Base-by-base conservation (phyloP, 805 yeast species). In the Yarrowia hollandica region DNA sequence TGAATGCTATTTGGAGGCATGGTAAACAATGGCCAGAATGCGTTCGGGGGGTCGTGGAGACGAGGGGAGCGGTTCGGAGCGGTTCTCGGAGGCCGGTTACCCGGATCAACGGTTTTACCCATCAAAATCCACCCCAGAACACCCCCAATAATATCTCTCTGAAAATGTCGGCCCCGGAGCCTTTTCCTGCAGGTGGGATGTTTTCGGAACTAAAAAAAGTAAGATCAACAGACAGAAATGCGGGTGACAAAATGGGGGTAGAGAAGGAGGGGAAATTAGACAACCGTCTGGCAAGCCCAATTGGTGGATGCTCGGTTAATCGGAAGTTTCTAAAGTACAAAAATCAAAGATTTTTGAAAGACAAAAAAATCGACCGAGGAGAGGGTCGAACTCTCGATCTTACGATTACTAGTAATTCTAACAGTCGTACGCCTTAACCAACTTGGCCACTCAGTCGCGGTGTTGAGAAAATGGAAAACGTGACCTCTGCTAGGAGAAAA, bases 111-210 rank as follows among this genome's bases (percentile, higher is more conserved):
- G n/a, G n/a, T n/a, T n/a, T n/a, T n/a, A n/a, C n/a, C n/a, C n/a
- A n/a, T n/a, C n/a, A n/a, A n/a, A n/a, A n/a, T n/a, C n/a, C n/a
- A n/a, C n/a, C n/a, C n/a, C n/a, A n/a, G n/a, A n/a, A n/a, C n/a
- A n/a, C n/a, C n/a, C n/a, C 44, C 5, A 23, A 38, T 38, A 38
- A 38, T 38, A 38, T 22, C 28, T 3, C 19, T 9, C 4, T 14
- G n/a, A 22, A 38, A 39, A 22, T 39, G n/a, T 15, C 46, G 31
- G 46, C 46, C 30, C 46, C 46, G 19, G n/a, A n/a, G n/a, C n/a
- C n/a, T n/a, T n/a, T 23, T 10, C 30, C 46, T 39, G 46, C 46
- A 39, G 46, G 21, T 39, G 46, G 46, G 46, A 39, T 39, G 46
- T 39, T 39, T 39, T 39, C 46, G 21, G 21, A 22, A n/a, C 28